Evolutionary conservation across 2,329 filamentous ascomycete species (phyloP).

Genomic region (Corynespora cassiicola): DNA sequence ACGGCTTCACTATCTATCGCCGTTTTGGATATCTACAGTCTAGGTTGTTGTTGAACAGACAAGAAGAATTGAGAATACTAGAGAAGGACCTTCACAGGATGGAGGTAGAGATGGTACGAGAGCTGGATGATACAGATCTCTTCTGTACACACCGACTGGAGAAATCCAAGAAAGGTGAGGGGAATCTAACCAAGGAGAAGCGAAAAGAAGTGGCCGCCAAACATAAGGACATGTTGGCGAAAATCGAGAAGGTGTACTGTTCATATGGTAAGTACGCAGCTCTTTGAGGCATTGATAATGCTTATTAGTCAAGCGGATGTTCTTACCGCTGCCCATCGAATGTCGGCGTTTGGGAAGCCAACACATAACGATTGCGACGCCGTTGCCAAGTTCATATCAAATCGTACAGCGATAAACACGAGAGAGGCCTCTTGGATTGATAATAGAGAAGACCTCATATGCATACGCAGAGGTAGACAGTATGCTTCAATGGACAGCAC

Average conservation of each 20-base stretch:
- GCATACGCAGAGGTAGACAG: conserved; percentile 46
- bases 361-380: conserved; percentile 39
- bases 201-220: too few relatives aligned
- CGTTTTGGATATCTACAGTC: conserved; percentile 51
- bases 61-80: conserved; percentile 18
- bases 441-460: conserved; percentile 50
- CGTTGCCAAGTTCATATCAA: conserved; percentile 32
- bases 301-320: conserved; percentile 15
- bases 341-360: conserved; percentile 32
- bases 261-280: conserved; percentile 14
- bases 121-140: too few relatives aligned
- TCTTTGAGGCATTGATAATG: background rate
- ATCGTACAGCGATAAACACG: conserved; percentile 22
- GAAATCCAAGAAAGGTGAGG: too few relatives aligned
- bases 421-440: conserved; percentile 43
- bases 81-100: conserved; percentile 31
- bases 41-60: conserved; percentile 32
- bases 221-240: conserved; percentile 7
- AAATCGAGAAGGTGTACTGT: conserved; percentile 13
- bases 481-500: conserved; percentile 48
- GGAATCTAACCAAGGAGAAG: too few relatives aligned
- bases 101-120: too few relatives aligned
- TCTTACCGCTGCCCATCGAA: conserved; percentile 13
- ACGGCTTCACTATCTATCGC: conserved; percentile 51
- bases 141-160: too few relatives aligned